Evolutionary conservation across 306 rosid genomes (phyloP).

Genomic region (Cicer cuneatum): DNA sequence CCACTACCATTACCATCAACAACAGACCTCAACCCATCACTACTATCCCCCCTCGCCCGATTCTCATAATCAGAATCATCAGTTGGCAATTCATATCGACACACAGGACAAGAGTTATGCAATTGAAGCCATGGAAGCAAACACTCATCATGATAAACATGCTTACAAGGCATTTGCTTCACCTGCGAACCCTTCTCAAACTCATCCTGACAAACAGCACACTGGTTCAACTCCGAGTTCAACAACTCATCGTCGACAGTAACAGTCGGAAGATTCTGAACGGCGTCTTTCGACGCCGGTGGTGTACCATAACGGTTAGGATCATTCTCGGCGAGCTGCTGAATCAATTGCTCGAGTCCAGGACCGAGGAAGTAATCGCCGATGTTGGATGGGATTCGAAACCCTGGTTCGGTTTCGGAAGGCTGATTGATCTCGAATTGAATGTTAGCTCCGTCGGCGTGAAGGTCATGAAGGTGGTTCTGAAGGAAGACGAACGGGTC

Average conservation of each 20-base stretch:
- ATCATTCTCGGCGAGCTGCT: constrained; percentile 95
- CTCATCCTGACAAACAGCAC: constrained; percentile 94
- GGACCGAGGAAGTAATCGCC: constrained; percentile 97
- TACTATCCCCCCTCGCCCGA: constrained; percentile 36
- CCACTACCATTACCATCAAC: constrained; percentile 39
- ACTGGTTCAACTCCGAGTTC: constrained; percentile 82
- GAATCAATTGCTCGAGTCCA: constrained; percentile 93
- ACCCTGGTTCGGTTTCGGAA: constrained; percentile 65
- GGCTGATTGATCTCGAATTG: constrained; percentile 66
- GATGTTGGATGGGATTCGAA: constrained; percentile 61
- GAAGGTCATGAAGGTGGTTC: constrained; percentile 72
- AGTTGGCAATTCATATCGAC: constrained; percentile 90
- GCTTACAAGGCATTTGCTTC: constrained; percentile 93
- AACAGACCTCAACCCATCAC: constrained; percentile 50
- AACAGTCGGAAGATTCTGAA: constrained; percentile 64
- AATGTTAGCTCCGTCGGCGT: constrained; percentile 69
- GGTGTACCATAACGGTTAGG: constrained; percentile 93
- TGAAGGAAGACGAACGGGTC: constrained; percentile 78
- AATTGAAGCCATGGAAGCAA: constrained; percentile 83
- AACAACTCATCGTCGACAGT: constrained; percentile 64
- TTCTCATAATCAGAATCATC: constrained; percentile 80
- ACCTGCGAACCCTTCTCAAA: constrained; percentile 76
- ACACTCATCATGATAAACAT: constrained; percentile 79
- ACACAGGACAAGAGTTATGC: constrained; percentile 95
- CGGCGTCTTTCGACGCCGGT: constrained; percentile 76